Base-by-base conservation (phyloP, 2,329 filamentous ascomycete species). In the Karstenula rhodostoma region DNA sequence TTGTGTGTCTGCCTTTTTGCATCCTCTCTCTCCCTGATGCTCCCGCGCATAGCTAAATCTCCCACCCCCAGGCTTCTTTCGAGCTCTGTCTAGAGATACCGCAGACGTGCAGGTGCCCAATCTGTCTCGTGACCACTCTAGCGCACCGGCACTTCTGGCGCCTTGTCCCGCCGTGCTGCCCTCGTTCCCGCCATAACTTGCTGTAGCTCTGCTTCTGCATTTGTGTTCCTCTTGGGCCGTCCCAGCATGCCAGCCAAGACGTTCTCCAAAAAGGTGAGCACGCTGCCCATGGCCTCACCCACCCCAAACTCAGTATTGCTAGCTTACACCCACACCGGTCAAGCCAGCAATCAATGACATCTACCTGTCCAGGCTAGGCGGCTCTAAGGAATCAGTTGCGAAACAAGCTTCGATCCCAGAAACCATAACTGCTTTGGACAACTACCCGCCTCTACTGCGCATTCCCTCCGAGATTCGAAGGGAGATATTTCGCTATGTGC, bases 391-490 rank as follows among this genome's bases (percentile, higher is more conserved):
- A 23, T 72, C 74, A 15, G 67, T 76, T 35, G 68, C 71, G 37
- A 76, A 76, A 59, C 73, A 77, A 58, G 70, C 73, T 47, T 77
- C 75, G 13, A 77, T 76, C 54, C 71, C 75, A 8, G 74, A 77
- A 53, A 75, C 74, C 15, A 76, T 76, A 56, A 76, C 74, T 23
- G 71, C 74, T 42, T 54, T 76, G 60, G 73, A 77, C 63, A 73
- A 72, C 48, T 76, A 70, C 53, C 75, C 77, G 17, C 76, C 74
- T 17, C 67, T 79, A 35, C 67, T 79, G 15, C 72, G 75, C 44
- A 75, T 79, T n/a, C 77, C 77, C 8, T 73, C 73, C 22, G 77
- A 79, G 52, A 74, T 79, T 44, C 70, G 77, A 23, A 71, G 74
- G 53, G 74, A 78, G 53, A 79, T 79, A 51, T 70, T 77, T 57